A percentile compares a stretch with the other conserved stretches of the same genome.
Conservation (phyloP, 768 basidiomycete genomes). For the Suillus subaureus region DNA sequence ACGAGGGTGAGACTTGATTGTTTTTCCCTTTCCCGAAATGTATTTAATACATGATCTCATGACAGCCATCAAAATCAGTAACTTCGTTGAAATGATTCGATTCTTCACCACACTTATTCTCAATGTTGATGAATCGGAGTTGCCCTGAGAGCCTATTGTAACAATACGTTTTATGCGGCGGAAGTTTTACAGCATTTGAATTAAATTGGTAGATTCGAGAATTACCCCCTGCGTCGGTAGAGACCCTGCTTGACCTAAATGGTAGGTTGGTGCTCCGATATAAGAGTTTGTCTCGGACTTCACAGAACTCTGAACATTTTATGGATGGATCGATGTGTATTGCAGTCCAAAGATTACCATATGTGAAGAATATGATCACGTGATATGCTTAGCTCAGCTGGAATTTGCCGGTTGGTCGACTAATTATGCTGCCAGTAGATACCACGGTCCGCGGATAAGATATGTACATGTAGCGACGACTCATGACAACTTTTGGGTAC, state of each 20-base stretch:
- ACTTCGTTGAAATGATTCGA: slow-evolving; percentile 63
- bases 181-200: not conserved
- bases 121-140: slow-evolving; percentile 60
- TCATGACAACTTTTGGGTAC: not conserved
- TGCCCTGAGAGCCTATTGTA: slow-evolving; percentile 8
- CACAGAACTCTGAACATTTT: too few species aligned
- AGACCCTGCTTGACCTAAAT: too few species aligned
- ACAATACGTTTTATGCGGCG: not conserved
- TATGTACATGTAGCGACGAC: not conserved
- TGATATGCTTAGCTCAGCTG: too few species aligned
- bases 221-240: too few species aligned
- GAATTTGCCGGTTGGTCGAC: too few species aligned
- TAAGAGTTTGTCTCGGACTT: too few species aligned
- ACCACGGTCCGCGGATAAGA: not conserved
- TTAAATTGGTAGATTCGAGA: not conserved
- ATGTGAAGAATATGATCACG: too few species aligned
- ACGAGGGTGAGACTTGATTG: slow-evolving; percentile 55
- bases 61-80: slow-evolving; percentile 51
- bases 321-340: too few species aligned
- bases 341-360: too few species aligned
- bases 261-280: too few species aligned
- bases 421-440: too few species aligned
- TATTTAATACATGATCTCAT: not conserved
- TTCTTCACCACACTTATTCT: slow-evolving; percentile 71
- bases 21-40: not conserved